A percentile compares a stretch with the other conserved stretches of the same genome.
Conservation (phyloP, 176 grass and related monocot species). For the Oryza rufipogon region DNA sequence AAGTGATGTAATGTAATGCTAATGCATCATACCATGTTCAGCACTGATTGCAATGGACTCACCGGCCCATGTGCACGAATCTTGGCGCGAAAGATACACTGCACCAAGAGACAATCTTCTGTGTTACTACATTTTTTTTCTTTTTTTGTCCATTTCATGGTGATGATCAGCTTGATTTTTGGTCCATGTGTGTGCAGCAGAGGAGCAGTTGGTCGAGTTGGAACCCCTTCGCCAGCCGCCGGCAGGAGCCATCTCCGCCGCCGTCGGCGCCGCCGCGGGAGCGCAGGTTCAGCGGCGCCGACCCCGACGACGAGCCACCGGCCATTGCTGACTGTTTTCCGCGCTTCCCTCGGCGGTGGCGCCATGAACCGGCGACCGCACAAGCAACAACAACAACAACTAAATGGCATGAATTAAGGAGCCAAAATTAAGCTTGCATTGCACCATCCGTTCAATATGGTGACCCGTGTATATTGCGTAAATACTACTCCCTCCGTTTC, state of each 20-base stretch:
- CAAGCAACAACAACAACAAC: slow-evolving; percentile 21
- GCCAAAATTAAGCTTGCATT: too few relatives aligned
- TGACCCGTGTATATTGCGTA: background rate
- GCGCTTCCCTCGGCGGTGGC: background rate
- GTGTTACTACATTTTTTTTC: too few relatives aligned
- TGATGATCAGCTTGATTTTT: background rate
- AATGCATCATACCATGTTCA: too few relatives aligned
- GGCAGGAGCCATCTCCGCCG: background rate
- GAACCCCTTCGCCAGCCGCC: slow-evolving; percentile 35
- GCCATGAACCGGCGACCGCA: slow-evolving; percentile 20
- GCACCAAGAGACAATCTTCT: background rate
- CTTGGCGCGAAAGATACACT: background rate
- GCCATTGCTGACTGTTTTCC: background rate
- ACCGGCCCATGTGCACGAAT: slow-evolving; percentile 6
- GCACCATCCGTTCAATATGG: background rate
- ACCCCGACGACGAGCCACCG: background rate
- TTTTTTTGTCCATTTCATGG: background rate
- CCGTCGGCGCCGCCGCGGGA: background rate
- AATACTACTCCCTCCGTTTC: background rate
- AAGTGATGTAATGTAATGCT: too few relatives aligned
- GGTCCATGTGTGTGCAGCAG: slow-evolving; percentile 25
- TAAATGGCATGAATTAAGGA: background rate
- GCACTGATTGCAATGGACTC: too few relatives aligned
- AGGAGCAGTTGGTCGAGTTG: slow-evolving; percentile 15
- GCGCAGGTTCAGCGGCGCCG: slow-evolving; percentile 6